Percentiles rank a stretch among this genome's conserved stretches.
Evolutionary conservation across 306 rosid genomes (phyloP).

Genomic region (Alnus rubra): DNA sequence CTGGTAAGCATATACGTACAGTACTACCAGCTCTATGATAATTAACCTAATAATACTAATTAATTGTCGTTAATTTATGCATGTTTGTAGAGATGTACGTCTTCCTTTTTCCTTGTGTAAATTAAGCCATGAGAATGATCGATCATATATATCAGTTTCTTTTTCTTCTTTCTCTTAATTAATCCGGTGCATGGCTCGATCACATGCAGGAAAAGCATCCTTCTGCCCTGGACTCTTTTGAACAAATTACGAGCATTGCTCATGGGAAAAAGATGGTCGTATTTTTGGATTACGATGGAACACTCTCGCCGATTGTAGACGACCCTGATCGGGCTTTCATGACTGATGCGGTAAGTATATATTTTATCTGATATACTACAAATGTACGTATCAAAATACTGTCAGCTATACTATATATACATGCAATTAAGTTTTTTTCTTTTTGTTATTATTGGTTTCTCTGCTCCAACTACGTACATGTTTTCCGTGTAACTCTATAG

Average conservation of each 20-base stretch:
- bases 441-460: too few species aligned
- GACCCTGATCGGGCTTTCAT: slow-evolving; percentile 56
- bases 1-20: slow-evolving; percentile 34
- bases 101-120: too few species aligned
- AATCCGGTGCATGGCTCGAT: not conserved
- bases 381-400: too few species aligned
- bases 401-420: too few species aligned
- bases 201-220: slow-evolving; percentile 48
- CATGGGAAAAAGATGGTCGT: slow-evolving; percentile 47
- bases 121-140: too few species aligned
- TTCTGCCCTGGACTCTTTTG: slow-evolving; percentile 47
- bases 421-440: too few species aligned
- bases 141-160: too few species aligned
- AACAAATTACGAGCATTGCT: slow-evolving; percentile 46
- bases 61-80: too few species aligned
- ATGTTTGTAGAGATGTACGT: too few species aligned
- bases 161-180: not conserved
- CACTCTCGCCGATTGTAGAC: slow-evolving; percentile 50
- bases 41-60: too few species aligned
- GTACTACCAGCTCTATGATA: too few species aligned
- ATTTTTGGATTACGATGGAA: slow-evolving; percentile 69
- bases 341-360: slow-evolving; percentile 40
- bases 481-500: not conserved
- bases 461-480: too few species aligned
- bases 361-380: not conserved